phyloP scores from a whole-genome alignment of 1,284 basidiomycete genomes.

The Ceratobasidium sp. region DNA sequence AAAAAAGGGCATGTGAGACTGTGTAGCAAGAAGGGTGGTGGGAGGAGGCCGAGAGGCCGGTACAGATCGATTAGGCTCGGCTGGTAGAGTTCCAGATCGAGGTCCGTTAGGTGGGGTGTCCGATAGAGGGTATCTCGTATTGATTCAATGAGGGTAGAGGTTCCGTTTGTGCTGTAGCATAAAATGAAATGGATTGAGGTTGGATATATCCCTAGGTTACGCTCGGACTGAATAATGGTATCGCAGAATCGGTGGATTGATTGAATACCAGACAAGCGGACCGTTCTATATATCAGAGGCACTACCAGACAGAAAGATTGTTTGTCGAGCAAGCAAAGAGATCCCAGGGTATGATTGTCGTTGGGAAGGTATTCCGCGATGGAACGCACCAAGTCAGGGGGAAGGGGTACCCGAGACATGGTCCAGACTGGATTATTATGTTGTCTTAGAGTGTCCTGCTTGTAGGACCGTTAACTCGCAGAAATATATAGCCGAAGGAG shows the following conservation, averaged over 20 bases:
- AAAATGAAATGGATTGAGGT: not conserved
- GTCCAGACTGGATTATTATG: too few relatives aligned
- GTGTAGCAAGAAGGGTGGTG: conserved; percentile 7
- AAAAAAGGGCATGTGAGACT: conserved; percentile 10
- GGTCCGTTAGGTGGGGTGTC: conserved; percentile 11
- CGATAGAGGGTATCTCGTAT: not conserved
- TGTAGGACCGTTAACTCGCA: too few relatives aligned
- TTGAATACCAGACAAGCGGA: not conserved
- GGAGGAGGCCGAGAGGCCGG: not conserved
- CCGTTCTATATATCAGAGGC: conserved; percentile 7
- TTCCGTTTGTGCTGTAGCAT: not conserved
- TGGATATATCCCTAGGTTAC: conserved; percentile 2
- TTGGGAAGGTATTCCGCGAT: conserved; percentile 34
- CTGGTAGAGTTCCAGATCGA: conserved; percentile 2
- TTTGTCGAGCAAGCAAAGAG: conserved; percentile 32
- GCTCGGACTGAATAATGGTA: not conserved
- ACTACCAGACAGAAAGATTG: not conserved
- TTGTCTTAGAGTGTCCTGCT: too few relatives aligned
- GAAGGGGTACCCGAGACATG: too few relatives aligned
- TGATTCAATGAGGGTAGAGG: not conserved
- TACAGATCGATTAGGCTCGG: conserved; percentile 24
- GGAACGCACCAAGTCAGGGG: conserved; percentile 26
- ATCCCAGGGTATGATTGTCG: conserved; percentile 7
- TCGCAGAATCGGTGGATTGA: conserved; percentile 24
- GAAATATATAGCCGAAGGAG: too few relatives aligned